phyloP scores from a whole-genome alignment of 768 basidiomycete genomes.

The Naematelia encephala region DNA sequence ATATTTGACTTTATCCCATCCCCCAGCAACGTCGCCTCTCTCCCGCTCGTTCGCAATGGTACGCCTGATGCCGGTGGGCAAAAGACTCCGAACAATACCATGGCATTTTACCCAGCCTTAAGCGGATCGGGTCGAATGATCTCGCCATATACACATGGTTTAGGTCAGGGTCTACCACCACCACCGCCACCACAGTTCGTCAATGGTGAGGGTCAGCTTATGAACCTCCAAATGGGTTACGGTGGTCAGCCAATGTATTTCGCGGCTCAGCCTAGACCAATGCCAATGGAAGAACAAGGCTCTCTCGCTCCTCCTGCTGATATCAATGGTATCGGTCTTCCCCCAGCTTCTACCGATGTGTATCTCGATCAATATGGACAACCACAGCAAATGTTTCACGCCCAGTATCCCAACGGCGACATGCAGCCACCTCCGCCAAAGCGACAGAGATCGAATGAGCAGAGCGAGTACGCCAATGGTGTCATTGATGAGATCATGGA shows the following conservation, averaged over 20 bases:
- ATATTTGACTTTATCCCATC: slow-evolving; percentile 90
- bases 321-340: slow-evolving; percentile 34
- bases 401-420: slow-evolving; percentile 16
- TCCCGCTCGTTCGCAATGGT: slow-evolving; percentile 57
- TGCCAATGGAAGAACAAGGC: slow-evolving; percentile 16
- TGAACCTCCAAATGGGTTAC: slow-evolving; percentile 27
- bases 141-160: slow-evolving; percentile 26
- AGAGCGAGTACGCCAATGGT: slow-evolving; percentile 13
- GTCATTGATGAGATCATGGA: slow-evolving; percentile 8
- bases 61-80: slow-evolving; percentile 58
- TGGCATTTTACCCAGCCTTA: slow-evolving; percentile 37
- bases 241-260: slow-evolving; percentile 52
- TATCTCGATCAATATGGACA: slow-evolving; percentile 48
- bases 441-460: slow-evolving; percentile 23
- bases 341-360: slow-evolving; percentile 24
- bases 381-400: slow-evolving; percentile 25
- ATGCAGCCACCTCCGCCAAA: slow-evolving; percentile 33
- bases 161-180: slow-evolving; percentile 15
- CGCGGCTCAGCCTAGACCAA: slow-evolving; percentile 16
- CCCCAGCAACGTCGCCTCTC: slow-evolving; percentile 64
- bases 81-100: slow-evolving; percentile 17
- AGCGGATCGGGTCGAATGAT: slow-evolving; percentile 41
- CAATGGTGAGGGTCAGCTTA: slow-evolving; percentile 23
- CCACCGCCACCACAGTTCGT: slow-evolving; percentile 38
- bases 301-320: slow-evolving; percentile 32